These are phyloP conservation scores for Torulaspora globosa DNA, from an alignment of 1,139 yeast species.

Conservation along the genomic window DNA sequence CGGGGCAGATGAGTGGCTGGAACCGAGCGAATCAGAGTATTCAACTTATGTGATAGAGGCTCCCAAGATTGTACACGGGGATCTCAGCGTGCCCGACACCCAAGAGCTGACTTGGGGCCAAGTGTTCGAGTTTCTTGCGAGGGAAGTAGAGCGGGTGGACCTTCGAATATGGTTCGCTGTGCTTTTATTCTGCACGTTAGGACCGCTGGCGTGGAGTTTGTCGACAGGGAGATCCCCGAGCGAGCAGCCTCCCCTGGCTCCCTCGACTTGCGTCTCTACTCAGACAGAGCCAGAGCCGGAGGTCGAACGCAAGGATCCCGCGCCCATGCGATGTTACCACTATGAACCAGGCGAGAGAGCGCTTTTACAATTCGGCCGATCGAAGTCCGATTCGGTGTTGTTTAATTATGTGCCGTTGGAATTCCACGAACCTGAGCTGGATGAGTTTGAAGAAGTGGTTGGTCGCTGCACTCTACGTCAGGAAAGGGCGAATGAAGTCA, in stretches of 20 bases:
- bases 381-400: conserved; percentile 19
- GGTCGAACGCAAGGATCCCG: conserved; percentile 1
- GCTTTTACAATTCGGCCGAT: conserved; percentile 25
- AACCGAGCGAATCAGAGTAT: not conserved
- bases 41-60: not conserved
- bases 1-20: conserved; percentile 16
- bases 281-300: conserved; percentile 10
- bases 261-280: conserved; percentile 1
- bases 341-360: conserved; percentile 23
- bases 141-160: conserved; percentile 11
- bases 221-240: not conserved
- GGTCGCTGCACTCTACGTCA: not conserved
- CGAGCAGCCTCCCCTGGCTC: not conserved
- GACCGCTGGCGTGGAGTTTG: conserved; percentile 8
- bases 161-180: conserved; percentile 10
- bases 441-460: conserved; percentile 2
- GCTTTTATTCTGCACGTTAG: conserved; percentile 7
- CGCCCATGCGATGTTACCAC: conserved; percentile 6
- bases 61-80: not conserved
- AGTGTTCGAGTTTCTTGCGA: conserved; percentile 11
- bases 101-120: conserved; percentile 9
- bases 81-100: not conserved
- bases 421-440: conserved; percentile 5
- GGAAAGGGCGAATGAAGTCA: not conserved
- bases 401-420: conserved; percentile 10